phyloP scores from a whole-genome alignment of 441 rosid genomes.

The Raphanus hybrid region DNA sequence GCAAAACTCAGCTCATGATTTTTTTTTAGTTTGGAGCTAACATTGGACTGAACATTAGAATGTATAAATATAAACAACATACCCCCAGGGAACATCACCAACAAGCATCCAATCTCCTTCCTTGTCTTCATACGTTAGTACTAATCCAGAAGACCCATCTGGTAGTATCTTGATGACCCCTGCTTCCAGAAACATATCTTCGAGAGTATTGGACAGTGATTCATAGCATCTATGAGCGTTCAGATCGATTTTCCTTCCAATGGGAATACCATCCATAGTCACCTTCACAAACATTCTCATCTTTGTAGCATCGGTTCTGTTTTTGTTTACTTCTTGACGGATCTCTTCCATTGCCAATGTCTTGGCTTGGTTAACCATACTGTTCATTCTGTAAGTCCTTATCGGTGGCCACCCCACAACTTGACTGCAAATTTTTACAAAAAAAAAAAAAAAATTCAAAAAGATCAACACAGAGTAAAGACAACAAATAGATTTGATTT shows the following conservation, averaged over 20 bases:
- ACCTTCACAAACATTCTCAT: constrained; percentile 77
- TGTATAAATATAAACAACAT: constrained; percentile 33
- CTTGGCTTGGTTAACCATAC: constrained; percentile 72
- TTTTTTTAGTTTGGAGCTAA: neutral
- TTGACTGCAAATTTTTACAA: constrained; percentile 62
- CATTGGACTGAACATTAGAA: neutral
- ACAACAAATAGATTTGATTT: neutral
- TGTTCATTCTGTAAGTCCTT: constrained; percentile 79
- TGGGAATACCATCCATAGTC: constrained; percentile 87
- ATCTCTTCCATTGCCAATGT: constrained; percentile 51
- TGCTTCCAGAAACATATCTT: constrained; percentile 70
- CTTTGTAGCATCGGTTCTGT: constrained; percentile 47
- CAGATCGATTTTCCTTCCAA: constrained; percentile 91
- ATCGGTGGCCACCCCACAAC: constrained; percentile 99
- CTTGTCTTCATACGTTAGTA: constrained; percentile 86
- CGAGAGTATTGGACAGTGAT: constrained; percentile 68
- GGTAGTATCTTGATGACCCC: constrained; percentile 52
- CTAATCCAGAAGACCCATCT: constrained; percentile 78
- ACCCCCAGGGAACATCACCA: constrained; percentile 99
- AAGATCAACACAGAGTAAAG: constrained; percentile 13
- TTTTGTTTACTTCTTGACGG: constrained; percentile 38
- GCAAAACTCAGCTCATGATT: constrained; percentile 12
- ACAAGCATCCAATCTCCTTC: constrained; percentile 99
- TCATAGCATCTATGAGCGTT: constrained; percentile 72
- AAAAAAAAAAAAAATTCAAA: no score